phyloP scores from a whole-genome alignment of 495 filamentous ascomycete genomes.

The Penicillium canariense region DNA sequence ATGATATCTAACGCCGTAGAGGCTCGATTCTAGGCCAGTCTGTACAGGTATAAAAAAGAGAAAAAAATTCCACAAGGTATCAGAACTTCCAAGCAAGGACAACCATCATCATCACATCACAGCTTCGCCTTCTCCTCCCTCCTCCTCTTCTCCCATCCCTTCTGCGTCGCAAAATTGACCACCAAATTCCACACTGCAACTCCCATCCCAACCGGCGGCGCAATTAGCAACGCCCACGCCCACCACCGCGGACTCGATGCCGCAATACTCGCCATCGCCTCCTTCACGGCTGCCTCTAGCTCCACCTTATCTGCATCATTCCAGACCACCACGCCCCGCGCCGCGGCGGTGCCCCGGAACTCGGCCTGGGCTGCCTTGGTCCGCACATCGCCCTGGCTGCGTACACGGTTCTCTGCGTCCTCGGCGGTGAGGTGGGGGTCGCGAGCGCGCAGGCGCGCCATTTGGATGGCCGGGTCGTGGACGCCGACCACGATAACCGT shows the following conservation, averaged over 20 bases:
- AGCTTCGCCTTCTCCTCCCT: slow-evolving; percentile 67
- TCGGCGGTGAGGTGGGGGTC: slow-evolving; percentile 69
- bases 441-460: slow-evolving; percentile 66
- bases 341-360: slow-evolving; percentile 53
- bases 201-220: slow-evolving; percentile 67
- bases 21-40: not conserved
- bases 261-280: slow-evolving; percentile 60
- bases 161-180: slow-evolving; percentile 63
- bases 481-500: slow-evolving; percentile 84
- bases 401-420: slow-evolving; percentile 79
- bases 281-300: slow-evolving; percentile 60
- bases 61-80: slow-evolving; percentile 5
- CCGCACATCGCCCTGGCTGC: slow-evolving; percentile 77
- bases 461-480: slow-evolving; percentile 69
- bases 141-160: slow-evolving; percentile 66
- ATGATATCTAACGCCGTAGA: not conserved
- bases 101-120: slow-evolving; percentile 21
- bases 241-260: slow-evolving; percentile 72
- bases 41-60: not conserved
- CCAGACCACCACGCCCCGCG: slow-evolving; percentile 73
- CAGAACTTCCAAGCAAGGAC: too few species aligned
- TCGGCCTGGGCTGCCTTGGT: slow-evolving; percentile 74
- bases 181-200: slow-evolving; percentile 65
- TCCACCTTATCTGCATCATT: slow-evolving; percentile 76
- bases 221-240: slow-evolving; percentile 67